These are phyloP conservation scores for Salix viminalis DNA, from an alignment of 345 rosid genomes.

Conservation along the genomic window DNA sequence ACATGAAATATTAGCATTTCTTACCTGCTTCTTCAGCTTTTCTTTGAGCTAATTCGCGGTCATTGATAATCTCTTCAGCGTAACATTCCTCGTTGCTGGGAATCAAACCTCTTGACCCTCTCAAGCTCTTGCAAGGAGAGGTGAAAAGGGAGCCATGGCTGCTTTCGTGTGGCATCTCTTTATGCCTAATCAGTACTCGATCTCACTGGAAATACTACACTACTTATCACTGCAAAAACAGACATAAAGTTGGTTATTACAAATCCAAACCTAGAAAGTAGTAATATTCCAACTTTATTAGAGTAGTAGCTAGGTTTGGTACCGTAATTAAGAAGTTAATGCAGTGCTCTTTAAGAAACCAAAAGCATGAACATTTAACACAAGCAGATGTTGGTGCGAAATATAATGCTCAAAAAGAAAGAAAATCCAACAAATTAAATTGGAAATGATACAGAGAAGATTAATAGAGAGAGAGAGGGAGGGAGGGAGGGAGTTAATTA, in stretches of 20 bases:
- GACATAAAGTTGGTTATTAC: not conserved
- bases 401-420: not conserved
- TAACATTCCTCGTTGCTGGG: constrained; percentile 29
- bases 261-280: not conserved
- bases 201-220: not conserved
- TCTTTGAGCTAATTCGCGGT: constrained; percentile 73
- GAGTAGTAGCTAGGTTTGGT: not conserved
- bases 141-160: constrained; percentile 22
- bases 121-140: constrained; percentile 52
- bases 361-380: not conserved
- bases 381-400: not conserved
- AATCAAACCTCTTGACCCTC: constrained; percentile 48
- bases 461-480: not conserved
- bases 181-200: not conserved
- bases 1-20: not conserved
- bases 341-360: not conserved
- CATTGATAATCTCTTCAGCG: constrained; percentile 50
- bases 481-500: too few relatives aligned
- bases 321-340: not conserved
- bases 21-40: constrained; percentile 98
- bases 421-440: not conserved
- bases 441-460: not conserved
- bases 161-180: constrained; percentile 67
- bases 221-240: not conserved
- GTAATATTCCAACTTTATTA: not conserved